Evolutionary conservation across 163 green algal species (phyloP), one percentile per base, ranked within the genome.

Genomic region (Chlamydomonas reinhardtii): DNA sequence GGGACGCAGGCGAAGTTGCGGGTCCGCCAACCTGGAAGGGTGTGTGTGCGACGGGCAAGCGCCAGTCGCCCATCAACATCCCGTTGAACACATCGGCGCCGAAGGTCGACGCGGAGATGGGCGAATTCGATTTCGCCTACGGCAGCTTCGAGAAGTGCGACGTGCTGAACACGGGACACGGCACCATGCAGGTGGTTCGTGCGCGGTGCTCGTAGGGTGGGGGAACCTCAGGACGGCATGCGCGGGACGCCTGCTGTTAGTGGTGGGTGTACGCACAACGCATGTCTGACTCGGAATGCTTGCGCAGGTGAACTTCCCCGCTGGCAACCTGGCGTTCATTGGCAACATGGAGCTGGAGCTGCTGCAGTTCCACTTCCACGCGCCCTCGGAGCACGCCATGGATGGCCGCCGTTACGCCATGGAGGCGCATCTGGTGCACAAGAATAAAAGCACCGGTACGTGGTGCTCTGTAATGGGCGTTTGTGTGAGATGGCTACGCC

Each of bases 361-460:
- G 82, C 76, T 97, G 59, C 96, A 98, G 90, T 97, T 92, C 88
- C 96, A 98, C 90, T 98, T 97, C 89, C 96, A 98, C 80, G 94
- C 94, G 8, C 94, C 94, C 77, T 94, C 86, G 52, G 96, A 98
- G 90, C 95, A 98, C 77, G 86, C 93, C 11, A 88, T 97, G 76
- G 92, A 95, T 82, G 95, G 96, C 24, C 62, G 85, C 2, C 89
- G 90, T 35, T 90, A 82, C 11, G 82, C 92, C 32, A 96, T 97
- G 92, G 96, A 98, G 92, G 93, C 88, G 1, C 96, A 98, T 84
- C 88, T 98, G 54, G 96, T 98, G 76, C 94, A 97, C 92, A 91
- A 87, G 71, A 92, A 95, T 59, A 85, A 74, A 27, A 75, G 74
- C 64, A 94, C 90, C 54, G 90, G 91, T 90, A 70, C 72, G n/a